Base-by-base conservation (phyloP, 164 flowering plant species). In the Nymphaea thermarum region DNA sequence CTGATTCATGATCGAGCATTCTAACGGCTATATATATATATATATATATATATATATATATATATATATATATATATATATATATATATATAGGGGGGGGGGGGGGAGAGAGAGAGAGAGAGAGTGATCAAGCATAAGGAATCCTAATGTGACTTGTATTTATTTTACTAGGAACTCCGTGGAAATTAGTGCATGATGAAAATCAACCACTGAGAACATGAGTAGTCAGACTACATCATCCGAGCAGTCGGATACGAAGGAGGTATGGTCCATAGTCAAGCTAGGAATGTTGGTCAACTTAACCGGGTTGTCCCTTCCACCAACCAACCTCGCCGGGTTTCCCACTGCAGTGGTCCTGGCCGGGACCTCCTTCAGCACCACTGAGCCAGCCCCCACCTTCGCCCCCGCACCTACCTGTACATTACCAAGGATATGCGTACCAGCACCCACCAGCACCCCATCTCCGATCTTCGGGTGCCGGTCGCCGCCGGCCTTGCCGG, bases 381-480 rank as follows among this genome's bases (percentile, higher is more conserved):
- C 86, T 0, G 95, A 84, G 5, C 93, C 90, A 3, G 97, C 95
- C 0, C 97, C 97, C 74, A 91, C 81, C 67, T 86, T 91, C 0
- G 95, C 93, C 2, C 87, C 89, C 10, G 85, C 86, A 0, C 93
- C 97, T 67, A 91, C 76, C 70, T 55, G 78, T 62, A 91, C 77
- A 66, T 85, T 87, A 17, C 96, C 97, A 71, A 91, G 62, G 3
- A 91, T 75, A 44, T 81, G 77, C 36, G 91, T 79, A 61, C 91
- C 91, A 1, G 97, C 95, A 4, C 97, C 97, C 4, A 89, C 80
- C 71, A 91, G 66, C 3, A 91, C 97, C 68, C 93, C 95, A 71
- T 86, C 80, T 0, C 95, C 94, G 62, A 91, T 84, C 82, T 89
- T 86, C 1, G 97, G 97, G 65, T 91, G 95, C 64, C 93, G 74